Percentiles rank a stretch among this genome's conserved stretches.
Conservation (phyloP, 169 alveolate genomes). For the Cryptosporidium ubiquitum region DNA sequence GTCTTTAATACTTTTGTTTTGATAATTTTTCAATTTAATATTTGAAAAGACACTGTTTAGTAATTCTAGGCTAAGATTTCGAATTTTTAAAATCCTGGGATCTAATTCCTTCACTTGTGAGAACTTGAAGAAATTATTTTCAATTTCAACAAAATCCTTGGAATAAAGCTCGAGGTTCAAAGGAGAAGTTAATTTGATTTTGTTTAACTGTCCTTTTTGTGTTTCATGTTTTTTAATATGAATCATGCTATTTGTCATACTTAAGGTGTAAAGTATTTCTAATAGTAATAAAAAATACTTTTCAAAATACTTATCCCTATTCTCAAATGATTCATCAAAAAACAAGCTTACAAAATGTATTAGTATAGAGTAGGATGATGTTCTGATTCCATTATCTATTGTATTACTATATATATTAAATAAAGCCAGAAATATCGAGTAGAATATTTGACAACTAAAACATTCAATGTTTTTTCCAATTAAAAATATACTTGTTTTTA, state of each 20-base stretch:
- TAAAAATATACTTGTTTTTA: neutral
- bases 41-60: neutral
- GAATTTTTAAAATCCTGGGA: slow-evolving; percentile 11
- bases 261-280: slow-evolving; percentile 19
- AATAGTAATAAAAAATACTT: slow-evolving; percentile 17
- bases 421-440: slow-evolving; percentile 21
- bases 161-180: slow-evolving; percentile 10
- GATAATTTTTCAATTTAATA: neutral
- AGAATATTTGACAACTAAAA: slow-evolving; percentile 1
- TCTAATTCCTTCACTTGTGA: slow-evolving; percentile 20
- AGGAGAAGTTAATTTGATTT: slow-evolving; percentile 14
- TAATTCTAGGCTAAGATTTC: slow-evolving; percentile 17
- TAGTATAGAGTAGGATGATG: slow-evolving; percentile 20
- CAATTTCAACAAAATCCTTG: slow-evolving; percentile 32
- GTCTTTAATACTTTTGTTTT: neutral
- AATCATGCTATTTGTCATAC: slow-evolving; percentile 34
- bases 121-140: slow-evolving; percentile 32
- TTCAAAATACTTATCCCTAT: slow-evolving; percentile 24
- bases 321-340: slow-evolving; percentile 14
- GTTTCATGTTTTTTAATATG: slow-evolving; percentile 13
- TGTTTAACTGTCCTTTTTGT: neutral
- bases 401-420: slow-evolving; percentile 43
- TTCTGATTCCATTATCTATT: slow-evolving; percentile 38
- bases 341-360: slow-evolving; percentile 14
- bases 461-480: slow-evolving; percentile 26